These are phyloP conservation scores for Hygrophorus russula DNA, from an alignment of 768 basidiomycete genomes.

Conservation along the genomic window DNA sequence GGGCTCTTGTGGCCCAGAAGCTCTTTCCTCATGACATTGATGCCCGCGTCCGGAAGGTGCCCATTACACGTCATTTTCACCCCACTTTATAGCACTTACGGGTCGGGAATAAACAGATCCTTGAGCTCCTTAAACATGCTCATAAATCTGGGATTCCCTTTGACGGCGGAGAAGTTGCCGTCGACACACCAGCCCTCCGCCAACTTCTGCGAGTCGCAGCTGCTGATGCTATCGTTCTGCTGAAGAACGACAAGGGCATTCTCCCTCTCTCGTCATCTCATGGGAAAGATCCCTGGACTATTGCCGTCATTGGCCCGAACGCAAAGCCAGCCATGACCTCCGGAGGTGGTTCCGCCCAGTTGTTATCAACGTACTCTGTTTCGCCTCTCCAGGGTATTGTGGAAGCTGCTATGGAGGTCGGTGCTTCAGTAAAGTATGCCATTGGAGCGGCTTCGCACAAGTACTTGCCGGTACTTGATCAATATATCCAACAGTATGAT, in stretches of 20 bases:
- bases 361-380: conserved; percentile 39
- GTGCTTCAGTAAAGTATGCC: conserved; percentile 36
- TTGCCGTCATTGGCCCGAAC: conserved; percentile 57
- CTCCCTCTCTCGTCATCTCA: conserved; percentile 29
- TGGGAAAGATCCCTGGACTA: conserved; percentile 20
- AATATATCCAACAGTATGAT: conserved; percentile 26
- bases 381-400: conserved; percentile 48
- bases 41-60: conserved; percentile 25
- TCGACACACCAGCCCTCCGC: conserved; percentile 37
- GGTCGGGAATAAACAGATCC: background rate
- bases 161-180: conserved; percentile 32
- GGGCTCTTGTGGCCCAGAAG: conserved; percentile 39
- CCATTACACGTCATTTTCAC: conserved; percentile 27
- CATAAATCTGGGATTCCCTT: background rate
- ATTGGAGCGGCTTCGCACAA: conserved; percentile 31
- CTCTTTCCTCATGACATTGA: conserved; percentile 33
- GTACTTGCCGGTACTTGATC: conserved; percentile 39
- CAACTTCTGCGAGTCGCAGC: conserved; percentile 38
- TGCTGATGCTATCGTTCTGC: conserved; percentile 42
- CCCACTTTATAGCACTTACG: conserved; percentile 18
- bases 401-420: conserved; percentile 26
- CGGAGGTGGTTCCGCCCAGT: conserved; percentile 48
- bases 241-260: conserved; percentile 45
- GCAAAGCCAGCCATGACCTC: conserved; percentile 40
- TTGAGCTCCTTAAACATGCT: background rate